Conservation (phyloP, 2,329 filamentous ascomycete species). For the Colletotrichum sp. region DNA sequence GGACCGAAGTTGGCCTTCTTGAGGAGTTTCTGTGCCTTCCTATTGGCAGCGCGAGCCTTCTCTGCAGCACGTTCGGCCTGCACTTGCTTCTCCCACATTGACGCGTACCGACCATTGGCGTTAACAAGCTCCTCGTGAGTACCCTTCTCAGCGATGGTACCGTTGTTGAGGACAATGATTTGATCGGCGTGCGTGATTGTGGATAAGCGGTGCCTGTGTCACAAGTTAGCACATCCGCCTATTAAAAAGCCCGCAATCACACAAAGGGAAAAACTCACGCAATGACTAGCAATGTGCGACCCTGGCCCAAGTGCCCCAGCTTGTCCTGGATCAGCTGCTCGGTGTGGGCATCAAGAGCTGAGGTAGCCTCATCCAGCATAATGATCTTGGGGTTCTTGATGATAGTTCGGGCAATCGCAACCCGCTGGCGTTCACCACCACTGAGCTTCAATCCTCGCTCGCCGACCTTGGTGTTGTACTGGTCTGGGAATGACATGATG, state of each 20-base stretch:
- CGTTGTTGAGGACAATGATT: conserved; percentile 79
- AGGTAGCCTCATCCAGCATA: conserved; percentile 91
- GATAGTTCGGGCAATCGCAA: conserved; percentile 92
- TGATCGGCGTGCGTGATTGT: conserved; percentile 87
- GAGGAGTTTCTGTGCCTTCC: conserved; percentile 48
- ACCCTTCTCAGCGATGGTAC: conserved; percentile 78
- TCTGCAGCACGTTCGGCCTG: conserved; percentile 74
- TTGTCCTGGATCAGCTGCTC: conserved; percentile 93
- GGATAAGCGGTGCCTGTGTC: conserved; percentile 73
- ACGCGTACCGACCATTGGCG: conserved; percentile 74
- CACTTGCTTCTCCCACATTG: conserved; percentile 91
- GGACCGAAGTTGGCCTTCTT: conserved; percentile 54
- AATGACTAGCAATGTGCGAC: conserved; percentile 93
- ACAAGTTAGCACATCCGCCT: conserved; percentile 26
- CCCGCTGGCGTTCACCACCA: conserved; percentile 91
- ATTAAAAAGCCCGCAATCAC: conserved; percentile 17
- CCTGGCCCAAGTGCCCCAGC: conserved; percentile 79
- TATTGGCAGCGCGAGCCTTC: conserved; percentile 53
- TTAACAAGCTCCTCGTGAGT: conserved; percentile 79
- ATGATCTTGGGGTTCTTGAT: conserved; percentile 92
- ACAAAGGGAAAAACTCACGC: conserved; percentile 62
- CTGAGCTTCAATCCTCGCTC: conserved; percentile 87
- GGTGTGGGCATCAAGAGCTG: conserved; percentile 88
- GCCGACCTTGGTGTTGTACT: conserved; percentile 88
- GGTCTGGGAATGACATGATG: conserved; percentile 86